Evolutionary conservation across 768 basidiomycete genomes (phyloP).

Genomic region (Amanita muscaria): DNA sequence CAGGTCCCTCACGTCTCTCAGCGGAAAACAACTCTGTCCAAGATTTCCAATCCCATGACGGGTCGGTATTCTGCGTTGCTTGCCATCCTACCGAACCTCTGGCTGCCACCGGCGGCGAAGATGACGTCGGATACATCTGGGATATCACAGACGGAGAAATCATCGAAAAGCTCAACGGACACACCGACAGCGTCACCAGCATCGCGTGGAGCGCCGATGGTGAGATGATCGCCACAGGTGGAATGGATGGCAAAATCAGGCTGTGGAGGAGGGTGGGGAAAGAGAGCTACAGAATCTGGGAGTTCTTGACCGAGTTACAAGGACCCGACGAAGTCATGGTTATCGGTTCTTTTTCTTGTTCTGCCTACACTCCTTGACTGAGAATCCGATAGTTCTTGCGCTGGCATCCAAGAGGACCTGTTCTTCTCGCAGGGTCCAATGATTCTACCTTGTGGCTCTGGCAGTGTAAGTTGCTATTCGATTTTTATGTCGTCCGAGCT

Average conservation of each 20-base stretch:
- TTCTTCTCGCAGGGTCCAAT: conserved; percentile 86
- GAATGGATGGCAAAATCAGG: conserved; percentile 94
- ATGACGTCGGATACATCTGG: conserved; percentile 93
- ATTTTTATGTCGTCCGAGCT: no score
- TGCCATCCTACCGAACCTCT: conserved; percentile 78
- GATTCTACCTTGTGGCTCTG: conserved; percentile 95
- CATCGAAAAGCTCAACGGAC: conserved; percentile 81
- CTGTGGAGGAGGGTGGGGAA: conserved; percentile 84
- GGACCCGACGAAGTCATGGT: conserved; percentile 97
- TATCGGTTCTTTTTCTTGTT: conserved; percentile 17
- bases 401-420: conserved; percentile 93
- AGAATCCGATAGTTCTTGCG: conserved; percentile 61
- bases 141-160: conserved; percentile 73
- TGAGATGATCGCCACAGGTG: conserved; percentile 89
- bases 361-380: conserved; percentile 1
- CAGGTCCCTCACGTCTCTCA: conserved; percentile 27
- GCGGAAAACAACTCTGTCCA: conserved; percentile 59
- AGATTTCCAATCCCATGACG: conserved; percentile 55
- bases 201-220: conserved; percentile 82
- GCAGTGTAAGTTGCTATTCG: conserved; percentile 63
- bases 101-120: conserved; percentile 90
- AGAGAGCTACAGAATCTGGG: conserved; percentile 75
- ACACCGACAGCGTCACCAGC: conserved; percentile 82
- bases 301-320: conserved; percentile 87
- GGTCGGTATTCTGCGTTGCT: conserved; percentile 79